Evolutionary conservation across 768 basidiomycete species (phyloP), one percentile per base, ranked within the genome.

Genomic region (Holtermannia corniformis): DNA sequence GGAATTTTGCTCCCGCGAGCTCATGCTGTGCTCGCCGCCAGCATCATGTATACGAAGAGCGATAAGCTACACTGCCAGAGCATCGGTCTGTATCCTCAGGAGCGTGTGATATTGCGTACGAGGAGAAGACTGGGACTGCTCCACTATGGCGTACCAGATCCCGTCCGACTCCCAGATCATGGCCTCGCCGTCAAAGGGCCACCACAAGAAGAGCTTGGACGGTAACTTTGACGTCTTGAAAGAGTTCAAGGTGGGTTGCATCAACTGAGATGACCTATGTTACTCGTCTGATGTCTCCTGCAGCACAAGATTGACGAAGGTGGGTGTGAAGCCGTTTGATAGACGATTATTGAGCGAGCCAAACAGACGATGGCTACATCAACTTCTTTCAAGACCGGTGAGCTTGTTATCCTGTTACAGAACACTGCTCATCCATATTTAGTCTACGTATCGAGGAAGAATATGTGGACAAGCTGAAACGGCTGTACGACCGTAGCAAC

Each of bases 351-450:
- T 16, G 80, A 80, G 58, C 79, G 79, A 11, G 81, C 80, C 51
- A 84, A 74, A 44, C 79, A 62, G 57, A 78, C 41, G 84, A 90
- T 61, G 85, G 84, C 3, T 89, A 88, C 70, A 77, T 92, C 53
- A 75, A 66, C 52, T 92, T 91, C 76, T 90, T 92, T 73, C 80
- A 82, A 71, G 89, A 91, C 76, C 79, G 89, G 88, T 85, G 58
- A 57, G 77, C 37, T 46, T 41, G 23, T 26, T 14, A 5, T 40
- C 24, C 21, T 41, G 51, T 26, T n/a, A n/a, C n/a, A n/a, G n/a
- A n/a, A 41, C 45, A 5, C 37, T 42, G 24, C 50, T 53, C 40
- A 46, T 20, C 16, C 52, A 56, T 26, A 49, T 50, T 45, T 25
- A 42, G 21, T 50, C 45, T 24, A 20, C 56, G 20, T 48, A 58